Evolutionary conservation across 2,329 filamentous ascomycete genomes (phyloP).

Genomic region (Fusarium domesticum): DNA sequence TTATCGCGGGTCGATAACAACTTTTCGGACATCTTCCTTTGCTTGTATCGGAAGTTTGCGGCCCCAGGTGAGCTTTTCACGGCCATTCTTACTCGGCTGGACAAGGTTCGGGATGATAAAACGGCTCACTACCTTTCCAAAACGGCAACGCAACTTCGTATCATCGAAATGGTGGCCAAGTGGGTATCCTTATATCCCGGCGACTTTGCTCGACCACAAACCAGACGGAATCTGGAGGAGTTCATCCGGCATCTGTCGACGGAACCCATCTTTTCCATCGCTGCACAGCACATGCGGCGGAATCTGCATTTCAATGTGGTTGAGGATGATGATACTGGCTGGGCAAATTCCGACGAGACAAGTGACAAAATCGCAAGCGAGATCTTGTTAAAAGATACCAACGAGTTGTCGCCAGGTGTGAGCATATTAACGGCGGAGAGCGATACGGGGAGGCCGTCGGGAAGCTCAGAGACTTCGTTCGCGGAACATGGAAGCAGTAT

Average conservation of each 20-base stretch:
- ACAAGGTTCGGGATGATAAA: slow-evolving; percentile 65
- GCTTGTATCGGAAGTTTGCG: slow-evolving; percentile 90
- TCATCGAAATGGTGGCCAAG: slow-evolving; percentile 78
- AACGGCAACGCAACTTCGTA: slow-evolving; percentile 76
- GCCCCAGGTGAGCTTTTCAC: slow-evolving; percentile 75
- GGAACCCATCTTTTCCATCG: slow-evolving; percentile 78
- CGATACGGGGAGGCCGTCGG: slow-evolving; percentile 43
- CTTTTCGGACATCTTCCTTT: slow-evolving; percentile 85
- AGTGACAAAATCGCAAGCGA: slow-evolving; percentile 36
- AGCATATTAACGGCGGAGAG: slow-evolving; percentile 49
- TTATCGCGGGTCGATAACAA: slow-evolving; percentile 86
- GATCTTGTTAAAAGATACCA: slow-evolving; percentile 39
- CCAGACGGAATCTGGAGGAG: slow-evolving; percentile 66
- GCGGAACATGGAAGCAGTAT: slow-evolving; percentile 39
- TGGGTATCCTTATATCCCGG: slow-evolving; percentile 91
- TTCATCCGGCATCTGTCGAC: slow-evolving; percentile 74
- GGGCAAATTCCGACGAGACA: slow-evolving; percentile 75
- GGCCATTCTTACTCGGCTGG: slow-evolving; percentile 73
- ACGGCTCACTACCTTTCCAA: slow-evolving; percentile 69
- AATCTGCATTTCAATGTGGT: slow-evolving; percentile 68
- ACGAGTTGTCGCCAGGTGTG: slow-evolving; percentile 41
- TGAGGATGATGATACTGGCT: slow-evolving; percentile 88
- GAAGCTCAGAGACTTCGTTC: slow-evolving; percentile 44
- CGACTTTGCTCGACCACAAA: slow-evolving; percentile 80
- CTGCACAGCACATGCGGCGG: slow-evolving; percentile 80